Percentiles rank a stretch among this genome's conserved stretches.
These are phyloP conservation scores for Picea abies DNA, from an alignment of 83 land plant species.

Conservation along the genomic window DNA sequence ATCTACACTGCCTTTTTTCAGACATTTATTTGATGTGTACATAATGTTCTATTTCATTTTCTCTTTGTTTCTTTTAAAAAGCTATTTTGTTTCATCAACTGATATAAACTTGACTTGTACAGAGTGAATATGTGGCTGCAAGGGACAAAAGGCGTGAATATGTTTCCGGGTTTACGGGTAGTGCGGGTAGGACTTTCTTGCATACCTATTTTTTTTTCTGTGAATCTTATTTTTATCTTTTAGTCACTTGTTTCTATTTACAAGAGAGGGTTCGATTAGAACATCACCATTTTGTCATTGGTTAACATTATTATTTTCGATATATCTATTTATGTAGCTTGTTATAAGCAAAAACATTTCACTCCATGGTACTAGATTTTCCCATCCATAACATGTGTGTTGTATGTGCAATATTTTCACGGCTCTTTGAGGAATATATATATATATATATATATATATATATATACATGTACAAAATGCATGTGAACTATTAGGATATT, in stretches of 20 bases:
- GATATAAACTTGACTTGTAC: conserved; percentile 19
- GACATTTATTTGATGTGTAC: background rate
- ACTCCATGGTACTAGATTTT: no score
- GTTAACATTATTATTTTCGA: no score
- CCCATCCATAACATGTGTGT: no score
- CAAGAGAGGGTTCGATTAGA: background rate
- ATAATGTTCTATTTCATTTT: background rate
- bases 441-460: no score
- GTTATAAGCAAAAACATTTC: no score
- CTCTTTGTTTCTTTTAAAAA: background rate
- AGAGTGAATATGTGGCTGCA: conserved; percentile 93
- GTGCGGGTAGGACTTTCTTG: conserved; percentile 63
- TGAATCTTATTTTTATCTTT: background rate
- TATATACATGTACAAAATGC: no score
- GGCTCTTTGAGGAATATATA: no score
- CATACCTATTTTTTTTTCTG: background rate
- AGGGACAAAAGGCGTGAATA: conserved; percentile 81
- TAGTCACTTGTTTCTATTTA: background rate
- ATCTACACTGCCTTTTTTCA: no score
- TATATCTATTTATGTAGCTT: no score
- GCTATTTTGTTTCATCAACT: background rate
- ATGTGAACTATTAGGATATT: no score
- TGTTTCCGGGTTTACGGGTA: conserved; percentile 95
- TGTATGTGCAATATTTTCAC: no score
- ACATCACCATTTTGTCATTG: no score